Conservation (phyloP, 257 asterid species). For the Solanum tarijense region DNA sequence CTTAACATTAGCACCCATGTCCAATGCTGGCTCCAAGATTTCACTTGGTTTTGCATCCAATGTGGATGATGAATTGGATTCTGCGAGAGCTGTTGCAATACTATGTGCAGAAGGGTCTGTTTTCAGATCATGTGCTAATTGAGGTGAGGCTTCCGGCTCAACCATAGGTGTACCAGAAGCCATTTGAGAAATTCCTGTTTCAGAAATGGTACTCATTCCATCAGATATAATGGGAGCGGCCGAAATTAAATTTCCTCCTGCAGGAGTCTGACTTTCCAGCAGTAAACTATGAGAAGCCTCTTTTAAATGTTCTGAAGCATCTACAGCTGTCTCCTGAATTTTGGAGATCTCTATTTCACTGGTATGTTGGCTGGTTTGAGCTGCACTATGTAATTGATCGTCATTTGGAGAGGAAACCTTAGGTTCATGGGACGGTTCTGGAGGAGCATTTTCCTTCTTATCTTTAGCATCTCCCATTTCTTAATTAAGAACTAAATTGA, state of each 20-base stretch:
- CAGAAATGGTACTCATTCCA: conserved; percentile 3
- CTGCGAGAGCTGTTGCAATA: not conserved
- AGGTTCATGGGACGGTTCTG: conserved; percentile 30
- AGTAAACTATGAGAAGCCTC: not conserved
- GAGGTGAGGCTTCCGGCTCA: conserved; percentile 16
- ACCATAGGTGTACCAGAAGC: conserved; percentile 4
- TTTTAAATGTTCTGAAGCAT: conserved; percentile 10
- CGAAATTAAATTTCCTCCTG: conserved; percentile 3
- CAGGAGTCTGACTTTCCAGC: not conserved
- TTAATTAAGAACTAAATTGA: conserved; percentile 11
- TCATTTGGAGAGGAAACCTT: conserved; percentile 18
- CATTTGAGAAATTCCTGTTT: conserved; percentile 13
- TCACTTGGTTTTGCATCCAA: conserved; percentile 17
- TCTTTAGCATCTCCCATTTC: conserved; percentile 55
- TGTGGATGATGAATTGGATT: conserved; percentile 10
- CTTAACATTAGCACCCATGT: not conserved
- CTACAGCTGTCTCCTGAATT: not conserved
- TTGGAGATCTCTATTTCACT: conserved; percentile 13
- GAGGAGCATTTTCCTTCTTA: conserved; percentile 21
- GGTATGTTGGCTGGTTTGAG: conserved; percentile 13
- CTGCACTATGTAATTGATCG: conserved; percentile 24
- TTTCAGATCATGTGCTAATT: conserved; percentile 4
- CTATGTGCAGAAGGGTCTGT: conserved; percentile 11
- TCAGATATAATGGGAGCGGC: conserved; percentile 7
- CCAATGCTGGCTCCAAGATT: not conserved